Evolutionary conservation across 2,329 filamentous ascomycete species (phyloP), one percentile per base, ranked within the genome.

Genomic region (Cercospora berteroae): DNA sequence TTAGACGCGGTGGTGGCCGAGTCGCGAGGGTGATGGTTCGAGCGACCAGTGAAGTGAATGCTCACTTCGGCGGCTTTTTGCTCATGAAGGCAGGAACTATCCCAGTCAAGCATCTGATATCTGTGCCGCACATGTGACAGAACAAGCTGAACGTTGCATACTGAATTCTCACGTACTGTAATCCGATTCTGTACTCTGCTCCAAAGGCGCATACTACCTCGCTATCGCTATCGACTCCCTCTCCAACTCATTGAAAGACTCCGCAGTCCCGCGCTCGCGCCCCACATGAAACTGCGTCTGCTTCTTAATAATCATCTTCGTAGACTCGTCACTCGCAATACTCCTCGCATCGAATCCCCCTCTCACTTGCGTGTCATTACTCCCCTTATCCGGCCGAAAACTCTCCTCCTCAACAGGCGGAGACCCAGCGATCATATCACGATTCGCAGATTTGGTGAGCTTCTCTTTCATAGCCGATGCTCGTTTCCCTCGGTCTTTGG

Each of bases 271-370:
- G 1, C 55, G 55, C 12, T 52, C 60, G 16, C 44, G 39, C 8
- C 44, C 60, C 6, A 69, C 69, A 50, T 67, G 65, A 33, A 69
- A 69, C 48, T 68, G 60, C 39, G 69, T 68, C 25, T 71, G 65
- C 39, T 71, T 71, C 57, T 66, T 69, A 6, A 71, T 71, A 39
- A 71, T 71, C 69, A 71, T 69, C 67, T 55, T 66, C 65, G 63
- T 67, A 27, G 67, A 69, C 13, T 66, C 69, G 56, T 69, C 61
- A 16, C 69, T 71, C 33, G 48, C 63, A 10, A 69, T 56, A 12
- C 67, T 69, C 16, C 60, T 65, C 31, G 65, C 62, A 44, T 67
- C 64, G n/a, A 48, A 57, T 5, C 60, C 65, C 23, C 65, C 50
- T n/a, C 60, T 31, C 12, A 63, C 60, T 50, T 29, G 36, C 16